phyloP scores from a whole-genome alignment of 352 stramenopile genomes.

The Pythium utonaiense region DNA sequence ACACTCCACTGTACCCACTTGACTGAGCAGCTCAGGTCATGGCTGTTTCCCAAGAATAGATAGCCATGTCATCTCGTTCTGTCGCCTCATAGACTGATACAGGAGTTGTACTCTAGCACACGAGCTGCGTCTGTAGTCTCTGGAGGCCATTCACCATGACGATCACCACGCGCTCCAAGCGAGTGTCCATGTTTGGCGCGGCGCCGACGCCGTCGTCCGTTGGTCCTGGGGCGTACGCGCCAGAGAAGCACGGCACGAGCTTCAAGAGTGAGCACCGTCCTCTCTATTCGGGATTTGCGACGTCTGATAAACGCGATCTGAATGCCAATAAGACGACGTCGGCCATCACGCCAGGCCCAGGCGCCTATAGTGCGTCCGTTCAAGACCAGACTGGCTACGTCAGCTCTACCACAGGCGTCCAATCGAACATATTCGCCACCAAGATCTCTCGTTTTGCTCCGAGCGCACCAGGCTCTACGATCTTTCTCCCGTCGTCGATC shows the following conservation, averaged over 20 bases:
- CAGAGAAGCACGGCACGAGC: conserved; percentile 47
- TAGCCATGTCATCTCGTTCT: neutral
- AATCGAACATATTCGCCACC: conserved; percentile 67
- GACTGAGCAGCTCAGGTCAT: neutral
- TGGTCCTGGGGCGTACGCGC: conserved; percentile 61
- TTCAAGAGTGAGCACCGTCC: conserved; percentile 36
- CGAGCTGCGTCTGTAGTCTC: neutral
- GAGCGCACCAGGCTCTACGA: conserved; percentile 61
- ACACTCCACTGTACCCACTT: neutral
- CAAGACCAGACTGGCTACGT: neutral
- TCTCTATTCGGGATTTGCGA: conserved; percentile 66
- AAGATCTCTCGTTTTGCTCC: conserved; percentile 79
- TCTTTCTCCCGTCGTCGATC: conserved; percentile 61
- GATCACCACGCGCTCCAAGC: conserved; percentile 78
- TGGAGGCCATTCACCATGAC: conserved; percentile 35
- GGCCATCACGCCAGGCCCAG: conserved; percentile 65
- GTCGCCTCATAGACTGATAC: neutral
- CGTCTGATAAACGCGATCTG: conserved; percentile 66
- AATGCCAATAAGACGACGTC: conserved; percentile 80
- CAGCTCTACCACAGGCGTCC: conserved; percentile 5
- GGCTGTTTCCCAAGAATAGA: neutral
- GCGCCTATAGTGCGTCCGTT: conserved; percentile 41
- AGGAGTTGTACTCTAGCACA: neutral
- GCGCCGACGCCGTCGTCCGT: conserved; percentile 47
- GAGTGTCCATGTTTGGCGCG: conserved; percentile 53